Percentiles rank a stretch among this genome's conserved stretches.
Evolutionary conservation across 306 rosid genomes (phyloP).

Genomic region (Dryas alaskensis): DNA sequence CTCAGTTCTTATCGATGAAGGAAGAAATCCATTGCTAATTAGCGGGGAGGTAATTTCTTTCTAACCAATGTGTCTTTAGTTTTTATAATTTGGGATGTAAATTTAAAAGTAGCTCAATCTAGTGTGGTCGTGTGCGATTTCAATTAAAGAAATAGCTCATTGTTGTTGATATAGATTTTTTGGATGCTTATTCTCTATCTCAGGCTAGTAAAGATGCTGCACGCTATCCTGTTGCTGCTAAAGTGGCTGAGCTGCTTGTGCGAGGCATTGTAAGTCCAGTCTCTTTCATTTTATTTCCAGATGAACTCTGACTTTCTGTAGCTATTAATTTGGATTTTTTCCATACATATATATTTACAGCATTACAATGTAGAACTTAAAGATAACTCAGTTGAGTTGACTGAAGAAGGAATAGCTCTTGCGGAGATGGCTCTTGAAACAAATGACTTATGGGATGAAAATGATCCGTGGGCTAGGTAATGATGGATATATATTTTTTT

Average conservation of each 20-base stretch:
- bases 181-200: conserved; percentile 28
- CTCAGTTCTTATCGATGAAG: conserved; percentile 94
- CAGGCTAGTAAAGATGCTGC: conserved; percentile 95
- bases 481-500: conserved; percentile 13
- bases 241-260: conserved; percentile 86
- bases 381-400: conserved; percentile 88
- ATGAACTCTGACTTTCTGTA: conserved; percentile 20
- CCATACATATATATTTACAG: conserved; percentile 39
- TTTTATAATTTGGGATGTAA: conserved; percentile 19
- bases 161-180: neutral
- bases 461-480: conserved; percentile 98
- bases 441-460: conserved; percentile 96
- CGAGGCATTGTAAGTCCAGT: conserved; percentile 63
- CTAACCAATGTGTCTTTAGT: neutral
- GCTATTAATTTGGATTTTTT: neutral
- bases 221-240: conserved; percentile 95
- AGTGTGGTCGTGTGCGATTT: neutral
- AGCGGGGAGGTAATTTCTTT: conserved; percentile 75
- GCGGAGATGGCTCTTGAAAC: conserved; percentile 97
- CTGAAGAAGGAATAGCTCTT: conserved; percentile 93
- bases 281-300: conserved; percentile 22
- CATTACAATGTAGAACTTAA: conserved; percentile 88
- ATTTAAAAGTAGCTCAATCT: conserved; percentile 18
- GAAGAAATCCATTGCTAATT: conserved; percentile 94
- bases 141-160: neutral